A percentile compares a stretch with the other conserved stretches of the same genome.
Evolutionary conservation across 176 grass and related monocot genomes (phyloP).

Genomic region (Carex cristatella): DNA sequence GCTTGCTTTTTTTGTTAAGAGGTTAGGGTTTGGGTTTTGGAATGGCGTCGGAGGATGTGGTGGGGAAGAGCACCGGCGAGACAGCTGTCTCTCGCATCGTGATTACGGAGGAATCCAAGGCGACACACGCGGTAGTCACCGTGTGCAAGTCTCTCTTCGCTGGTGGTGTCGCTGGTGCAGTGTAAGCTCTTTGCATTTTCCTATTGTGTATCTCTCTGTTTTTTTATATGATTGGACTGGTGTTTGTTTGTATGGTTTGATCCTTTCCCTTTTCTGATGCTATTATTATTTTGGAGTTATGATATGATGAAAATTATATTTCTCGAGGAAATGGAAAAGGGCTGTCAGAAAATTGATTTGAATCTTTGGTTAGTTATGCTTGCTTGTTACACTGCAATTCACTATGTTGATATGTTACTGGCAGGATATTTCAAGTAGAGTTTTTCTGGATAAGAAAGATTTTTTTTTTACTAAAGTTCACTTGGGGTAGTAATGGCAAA

Average conservation of each 20-base stretch:
- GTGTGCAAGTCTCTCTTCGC: slow-evolving; percentile 85
- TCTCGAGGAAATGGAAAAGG: background rate
- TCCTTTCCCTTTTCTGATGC: background rate
- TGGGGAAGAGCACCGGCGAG: slow-evolving; percentile 69
- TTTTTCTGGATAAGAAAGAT: background rate
- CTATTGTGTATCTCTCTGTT: background rate
- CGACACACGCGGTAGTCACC: slow-evolving; percentile 56
- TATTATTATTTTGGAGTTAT: background rate
- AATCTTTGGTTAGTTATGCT: background rate
- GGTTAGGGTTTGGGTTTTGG: slow-evolving; percentile 14
- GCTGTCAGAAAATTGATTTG: background rate
- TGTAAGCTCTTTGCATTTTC: slow-evolving; percentile 41
- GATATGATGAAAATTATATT: background rate
- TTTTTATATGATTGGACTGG: background rate
- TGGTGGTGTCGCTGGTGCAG: slow-evolving; percentile 85
- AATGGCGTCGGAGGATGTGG: slow-evolving; percentile 98
- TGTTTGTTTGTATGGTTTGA: slow-evolving; percentile 10
- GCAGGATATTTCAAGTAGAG: background rate
- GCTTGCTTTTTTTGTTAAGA: background rate
- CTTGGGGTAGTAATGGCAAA: background rate
- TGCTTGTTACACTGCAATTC: background rate
- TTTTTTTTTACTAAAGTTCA: background rate
- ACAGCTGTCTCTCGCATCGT: slow-evolving; percentile 82
- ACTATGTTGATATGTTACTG: background rate
- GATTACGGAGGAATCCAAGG: slow-evolving; percentile 98